A percentile compares a stretch with the other conserved stretches of the same genome.
Conservation (phyloP, 176 grass and related monocot species). For the Puccinellia tenuiflora region DNA sequence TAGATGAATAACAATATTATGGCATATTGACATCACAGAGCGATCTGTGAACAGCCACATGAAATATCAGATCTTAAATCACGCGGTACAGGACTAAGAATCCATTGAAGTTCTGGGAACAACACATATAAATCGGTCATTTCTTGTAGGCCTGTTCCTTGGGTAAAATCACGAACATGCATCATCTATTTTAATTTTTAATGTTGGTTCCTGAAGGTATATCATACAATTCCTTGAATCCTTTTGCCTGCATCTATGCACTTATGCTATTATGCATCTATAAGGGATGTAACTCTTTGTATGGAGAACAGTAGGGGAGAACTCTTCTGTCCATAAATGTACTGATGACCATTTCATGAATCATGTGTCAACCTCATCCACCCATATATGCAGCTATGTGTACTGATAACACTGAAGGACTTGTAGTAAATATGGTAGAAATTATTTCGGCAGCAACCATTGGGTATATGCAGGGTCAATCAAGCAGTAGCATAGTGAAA, state of each 20-base stretch:
- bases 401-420: background rate
- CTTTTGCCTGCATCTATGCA: background rate
- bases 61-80: background rate
- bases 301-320: background rate
- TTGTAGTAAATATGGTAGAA: background rate
- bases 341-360: background rate
- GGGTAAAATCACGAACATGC: background rate
- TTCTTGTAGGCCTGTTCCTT: background rate
- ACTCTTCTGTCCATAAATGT: background rate
- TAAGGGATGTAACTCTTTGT: background rate
- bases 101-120: background rate
- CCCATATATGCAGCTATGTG: background rate
- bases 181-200: background rate
- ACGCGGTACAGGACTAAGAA: background rate
- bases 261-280: slow-evolving; percentile 9
- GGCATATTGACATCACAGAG: background rate
- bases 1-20: background rate
- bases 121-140: background rate
- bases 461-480: background rate
- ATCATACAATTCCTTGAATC: background rate
- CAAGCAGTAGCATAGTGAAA: background rate
- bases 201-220: slow-evolving; percentile 7
- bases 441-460: background rate
- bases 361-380: background rate
- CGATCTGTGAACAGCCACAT: background rate